Base-by-base conservation (phyloP, 768 basidiomycete species). In the Royoungia palumana region DNA sequence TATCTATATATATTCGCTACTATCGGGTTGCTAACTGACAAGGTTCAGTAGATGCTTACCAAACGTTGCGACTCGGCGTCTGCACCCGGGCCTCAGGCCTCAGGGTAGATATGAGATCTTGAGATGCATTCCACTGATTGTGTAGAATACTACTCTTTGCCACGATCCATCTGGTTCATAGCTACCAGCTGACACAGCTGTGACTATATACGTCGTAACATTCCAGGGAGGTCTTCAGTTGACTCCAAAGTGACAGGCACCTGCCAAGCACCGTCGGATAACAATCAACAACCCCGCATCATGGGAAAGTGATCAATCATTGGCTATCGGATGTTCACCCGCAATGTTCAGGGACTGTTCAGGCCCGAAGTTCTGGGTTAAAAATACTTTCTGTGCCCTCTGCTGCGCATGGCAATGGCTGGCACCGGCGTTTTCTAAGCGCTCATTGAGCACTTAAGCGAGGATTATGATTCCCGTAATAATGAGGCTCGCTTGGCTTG, bases 1-100 rank as follows among this genome's bases (percentile, higher is more conserved):
- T 32, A 21, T 35, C 46, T 66, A 59, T 69, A 67, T 63, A 52
- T 30, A 17, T 13, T 16, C 28, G 6, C n/a, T n/a, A 14, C 16
- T 32, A 32, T 11, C 11, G 5, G 44, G 25, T 43, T 22, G 16
- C 39, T 16, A 20, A 1, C 28, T 28, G 28, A 44, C 37, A 10
- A 35, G 49, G 11, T 8, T 2, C 28, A 28, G 11, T 6, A 11
- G 32, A 32, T 6, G 28, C 27, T 48, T 57, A 55, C 57, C 30
- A 41, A 53, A 59, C 27, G 41, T 16, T 21, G 32, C 5, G 16
- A 32, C n/a, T 7, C 30, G 34, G 32, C 16, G 32, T 35, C 17
- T 32, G 30, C 13, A 21, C 13, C 21, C 5, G 35, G 40, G 44
- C n/a, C n/a, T n/a, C n/a, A n/a, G n/a, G n/a, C n/a, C n/a, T n/a